Evolutionary conservation across 1,139 yeast species (phyloP), one percentile per base, ranked within the genome.

Genomic region (Suhomyces terraborum): DNA sequence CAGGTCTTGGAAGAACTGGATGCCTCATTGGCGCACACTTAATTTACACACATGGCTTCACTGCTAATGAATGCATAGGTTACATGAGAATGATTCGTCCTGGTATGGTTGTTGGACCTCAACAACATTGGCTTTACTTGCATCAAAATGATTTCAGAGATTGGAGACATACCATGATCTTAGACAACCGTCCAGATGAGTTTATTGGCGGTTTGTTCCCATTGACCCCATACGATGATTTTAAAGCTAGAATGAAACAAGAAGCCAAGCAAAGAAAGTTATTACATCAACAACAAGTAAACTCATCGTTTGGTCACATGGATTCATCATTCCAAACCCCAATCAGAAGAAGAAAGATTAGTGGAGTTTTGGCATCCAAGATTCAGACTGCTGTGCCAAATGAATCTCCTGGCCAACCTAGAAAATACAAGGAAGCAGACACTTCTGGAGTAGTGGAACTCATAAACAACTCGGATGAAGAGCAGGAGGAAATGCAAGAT

Each of bases 81-180:
- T 93, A 89, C 58, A 87, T 93, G 94, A 78, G 98, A 61, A 87
- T 93, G 79, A 75, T 93, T 50, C 79, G 98, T 52, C 98, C 98
- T 0, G 98, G 98, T 23, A 93, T 93, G 98, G 98, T 93, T 12
- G 98, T 93, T 26, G 98, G 98, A 0, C 98, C 98, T 2, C 98
- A 93, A 62, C 98, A 93, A 60, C 98, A 93, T 66, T 93, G 98
- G 98, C 73, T 93, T 41, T 94, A 93, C 58, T 77, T 93, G 52
- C 96, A 93, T 61, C 98, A 93, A 64, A 85, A 89, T 61, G 96
- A 89, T 53, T 93, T 93, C 64, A 77, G 97, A 54, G 96, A 89
- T 54, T 93, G 98, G 98, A 79, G 91, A 60, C 86, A 84, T 55
- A 89, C 97, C 6, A 89, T 88, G 96, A 80, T 82, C n/a, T 64